Evolutionary conservation across 352 stramenopile species (phyloP), one percentile per base, ranked within the genome.

Genomic region (Achlya hypogyna): DNA sequence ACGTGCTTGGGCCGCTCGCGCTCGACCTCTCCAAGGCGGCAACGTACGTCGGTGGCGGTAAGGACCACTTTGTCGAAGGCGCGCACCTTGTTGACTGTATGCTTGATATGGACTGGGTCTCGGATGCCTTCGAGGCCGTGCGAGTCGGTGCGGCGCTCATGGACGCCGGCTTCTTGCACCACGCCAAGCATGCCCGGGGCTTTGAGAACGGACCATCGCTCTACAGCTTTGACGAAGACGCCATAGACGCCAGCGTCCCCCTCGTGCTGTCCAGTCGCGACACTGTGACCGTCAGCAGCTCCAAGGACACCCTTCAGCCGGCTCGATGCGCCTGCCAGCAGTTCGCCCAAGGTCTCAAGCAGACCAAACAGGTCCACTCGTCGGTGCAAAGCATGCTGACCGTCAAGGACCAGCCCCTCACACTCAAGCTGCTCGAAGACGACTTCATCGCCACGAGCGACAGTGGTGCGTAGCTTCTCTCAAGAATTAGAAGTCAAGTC

Each of bases 371-470:
- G 2, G 12, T 45, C n/a, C 38, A 45, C 14, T n/a, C 38, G 38
- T 10, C 38, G 2, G 38, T 9, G 38, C n/a, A n/a, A n/a, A n/a
- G 6, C 54, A 87, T 87, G 72, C 91, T 81, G 73, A 75, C 76
- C 49, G 78, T 94, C 5, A 72, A 85, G 53, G 84, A 98, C 64
- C 90, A 99, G 53, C 97, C 97, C 58, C 98, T 98, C 78, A 96
- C 97, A 27, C 99, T 98, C 76, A 98, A 85, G 52, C 97, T 86
- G 64, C 85, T 93, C 45, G 89, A 92, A 68, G 89, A 99, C 78
- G 99, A 99, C 76, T 95, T 99, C 76, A 87, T 87, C 65, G 90
- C 91, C 40, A 98, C 99, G 84, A 88, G 78, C 76, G 96, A 89
- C 78, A 45, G 38, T 18, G n/a, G 38, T 45, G 38, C n/a, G n/a